A percentile compares a stretch with the other conserved stretches of the same genome.
phyloP scores from a whole-genome alignment of 805 yeast species.

The Komagataella mondaviorum region DNA sequence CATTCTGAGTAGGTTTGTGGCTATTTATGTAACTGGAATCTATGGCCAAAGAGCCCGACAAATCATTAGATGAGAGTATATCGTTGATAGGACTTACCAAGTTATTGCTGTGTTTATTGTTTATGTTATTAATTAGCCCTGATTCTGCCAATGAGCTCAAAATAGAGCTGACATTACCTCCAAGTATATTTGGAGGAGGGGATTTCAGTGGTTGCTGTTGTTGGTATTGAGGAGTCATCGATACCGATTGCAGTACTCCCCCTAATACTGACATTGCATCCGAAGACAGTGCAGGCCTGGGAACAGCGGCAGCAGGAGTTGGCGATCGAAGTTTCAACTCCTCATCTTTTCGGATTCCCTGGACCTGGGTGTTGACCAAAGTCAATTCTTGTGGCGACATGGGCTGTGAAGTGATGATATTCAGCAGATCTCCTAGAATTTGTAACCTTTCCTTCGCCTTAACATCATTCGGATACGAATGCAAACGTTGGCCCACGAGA shows the following conservation, averaged over 20 bases:
- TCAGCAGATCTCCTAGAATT: conserved; percentile 29
- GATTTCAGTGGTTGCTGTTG: conserved; percentile 5
- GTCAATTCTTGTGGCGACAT: conserved; percentile 17
- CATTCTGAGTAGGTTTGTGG: conserved; percentile 20
- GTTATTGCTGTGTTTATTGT: background rate
- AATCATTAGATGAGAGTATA: background rate
- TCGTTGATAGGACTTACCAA: background rate
- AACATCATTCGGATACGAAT: conserved; percentile 19
- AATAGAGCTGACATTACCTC: background rate
- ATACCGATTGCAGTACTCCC: background rate
- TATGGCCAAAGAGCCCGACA: conserved; percentile 8
- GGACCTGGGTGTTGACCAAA: conserved; percentile 17
- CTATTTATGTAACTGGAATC: conserved; percentile 18
- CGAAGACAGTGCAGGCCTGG: conserved; percentile 1
- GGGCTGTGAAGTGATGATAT: conserved; percentile 18
- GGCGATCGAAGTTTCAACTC: conserved; percentile 6
- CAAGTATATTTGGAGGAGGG: background rate
- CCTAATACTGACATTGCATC: background rate
- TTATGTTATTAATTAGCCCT: background rate
- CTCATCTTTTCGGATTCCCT: conserved; percentile 20
- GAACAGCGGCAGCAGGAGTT: background rate
- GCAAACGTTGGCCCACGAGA: conserved; percentile 25
- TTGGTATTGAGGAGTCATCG: conserved; percentile 6
- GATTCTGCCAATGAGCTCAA: background rate
- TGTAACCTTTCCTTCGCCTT: conserved; percentile 29